Conservation (phyloP, 169 alveolate species). For the Cryptosporidium meleagridis region DNA sequence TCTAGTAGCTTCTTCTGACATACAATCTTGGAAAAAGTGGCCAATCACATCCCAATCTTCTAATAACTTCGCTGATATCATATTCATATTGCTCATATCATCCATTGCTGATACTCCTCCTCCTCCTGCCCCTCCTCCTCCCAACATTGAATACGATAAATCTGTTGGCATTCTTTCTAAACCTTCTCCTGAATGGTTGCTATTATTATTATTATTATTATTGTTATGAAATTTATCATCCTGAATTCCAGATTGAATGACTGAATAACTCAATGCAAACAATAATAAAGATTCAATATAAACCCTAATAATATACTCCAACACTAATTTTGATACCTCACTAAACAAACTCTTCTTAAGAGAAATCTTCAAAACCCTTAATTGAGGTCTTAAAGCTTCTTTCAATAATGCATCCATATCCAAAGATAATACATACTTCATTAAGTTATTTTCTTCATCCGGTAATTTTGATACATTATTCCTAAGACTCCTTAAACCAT, state of each 20-base stretch:
- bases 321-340: constrained; percentile 30
- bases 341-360: constrained; percentile 51
- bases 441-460: background rate
- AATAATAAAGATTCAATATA: constrained; percentile 36
- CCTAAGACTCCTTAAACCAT: background rate
- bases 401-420: constrained; percentile 58
- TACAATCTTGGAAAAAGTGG: constrained; percentile 62
- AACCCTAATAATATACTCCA: constrained; percentile 33
- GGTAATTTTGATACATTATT: background rate
- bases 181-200: background rate
- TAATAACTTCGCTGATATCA: constrained; percentile 44
- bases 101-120: background rate
- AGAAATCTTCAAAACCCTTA: constrained; percentile 64
- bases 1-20: constrained; percentile 54
- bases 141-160: background rate
- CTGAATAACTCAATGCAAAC: constrained; percentile 30
- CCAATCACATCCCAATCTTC: constrained; percentile 74
- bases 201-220: too few relatives aligned
- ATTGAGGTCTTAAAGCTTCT: constrained; percentile 54
- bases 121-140: background rate
- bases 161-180: background rate
- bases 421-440: constrained; percentile 28
- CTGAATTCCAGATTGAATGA: background rate
- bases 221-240: background rate
- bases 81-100: constrained; percentile 1